Percentiles rank a stretch among this genome's conserved stretches.
Conservation (phyloP, 805 yeast species). For the Ogataea paradorogensis region DNA sequence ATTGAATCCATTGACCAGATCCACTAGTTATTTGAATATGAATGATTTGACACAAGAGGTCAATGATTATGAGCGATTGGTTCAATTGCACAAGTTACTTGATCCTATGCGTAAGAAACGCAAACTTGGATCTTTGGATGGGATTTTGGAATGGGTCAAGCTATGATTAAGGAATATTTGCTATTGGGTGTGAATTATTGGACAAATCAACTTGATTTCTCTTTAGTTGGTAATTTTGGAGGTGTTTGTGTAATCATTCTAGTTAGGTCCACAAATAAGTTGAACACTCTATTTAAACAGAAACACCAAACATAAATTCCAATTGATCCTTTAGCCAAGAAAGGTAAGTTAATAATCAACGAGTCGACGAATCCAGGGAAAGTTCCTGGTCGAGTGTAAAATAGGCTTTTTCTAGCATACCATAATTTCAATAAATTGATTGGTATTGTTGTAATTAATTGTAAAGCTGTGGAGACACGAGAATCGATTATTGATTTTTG, state of each 20-base stretch:
- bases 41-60: conserved; percentile 24
- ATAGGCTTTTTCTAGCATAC: conserved; percentile 52
- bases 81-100: conserved; percentile 31
- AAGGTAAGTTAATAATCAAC: conserved; percentile 53
- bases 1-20: conserved; percentile 26
- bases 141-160: conserved; percentile 10
- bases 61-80: conserved; percentile 26
- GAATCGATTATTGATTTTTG: conserved; percentile 36
- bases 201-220: conserved; percentile 8
- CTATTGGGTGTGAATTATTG: conserved; percentile 1
- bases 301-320: conserved; percentile 60
- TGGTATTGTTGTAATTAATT: conserved; percentile 44
- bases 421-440: conserved; percentile 47
- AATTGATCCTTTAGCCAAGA: conserved; percentile 58
- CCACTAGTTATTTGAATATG: conserved; percentile 17
- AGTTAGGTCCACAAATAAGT: conserved; percentile 27
- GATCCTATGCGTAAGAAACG: conserved; percentile 34
- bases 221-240: conserved; percentile 2
- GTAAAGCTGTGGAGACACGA: conserved; percentile 34
- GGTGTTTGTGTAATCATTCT: conserved; percentile 9
- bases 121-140: conserved; percentile 16
- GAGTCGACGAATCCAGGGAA: conserved; percentile 59
- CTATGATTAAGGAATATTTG: conserved; percentile 1
- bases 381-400: conserved; percentile 55
- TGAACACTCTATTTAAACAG: conserved; percentile 28